Conservation (phyloP, 73 alveolate genomes). For the Tetrahymena borealis region DNA sequence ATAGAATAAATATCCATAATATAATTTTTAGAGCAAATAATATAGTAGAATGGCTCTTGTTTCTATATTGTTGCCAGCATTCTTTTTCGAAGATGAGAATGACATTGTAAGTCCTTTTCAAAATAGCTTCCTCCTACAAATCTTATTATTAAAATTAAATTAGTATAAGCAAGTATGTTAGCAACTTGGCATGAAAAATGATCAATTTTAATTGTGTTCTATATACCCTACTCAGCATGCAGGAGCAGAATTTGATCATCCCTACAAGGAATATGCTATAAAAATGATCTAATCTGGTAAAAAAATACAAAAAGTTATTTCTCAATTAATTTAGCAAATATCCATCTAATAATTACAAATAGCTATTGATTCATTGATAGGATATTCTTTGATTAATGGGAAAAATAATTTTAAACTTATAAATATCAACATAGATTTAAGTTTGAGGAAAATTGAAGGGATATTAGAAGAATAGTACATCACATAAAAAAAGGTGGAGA, state of each 20-base stretch:
- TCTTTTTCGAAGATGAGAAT: background rate
- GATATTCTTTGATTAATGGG: background rate
- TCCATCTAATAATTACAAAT: background rate
- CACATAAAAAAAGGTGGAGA: background rate
- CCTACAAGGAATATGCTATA: background rate
- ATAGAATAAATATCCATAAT: background rate
- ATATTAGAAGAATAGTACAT: background rate
- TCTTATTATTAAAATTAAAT: background rate
- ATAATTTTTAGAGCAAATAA: background rate
- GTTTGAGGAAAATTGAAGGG: background rate
- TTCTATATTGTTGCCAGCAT: background rate
- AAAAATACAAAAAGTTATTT: background rate
- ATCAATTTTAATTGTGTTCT: background rate
- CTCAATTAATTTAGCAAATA: background rate
- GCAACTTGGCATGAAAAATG: background rate
- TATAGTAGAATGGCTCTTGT: background rate
- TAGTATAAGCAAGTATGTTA: background rate
- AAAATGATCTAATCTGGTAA: background rate
- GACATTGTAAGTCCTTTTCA: background rate
- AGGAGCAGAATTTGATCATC: background rate
- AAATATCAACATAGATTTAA: background rate
- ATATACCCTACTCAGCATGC: background rate
- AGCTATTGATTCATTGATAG: background rate
- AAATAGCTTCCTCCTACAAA: background rate
- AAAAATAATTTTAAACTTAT: background rate